Percentiles rank a stretch among this genome's conserved stretches.
These are phyloP conservation scores for Spiromastix sp. DNA, from an alignment of 2,329 filamentous ascomycete genomes.

Conservation along the genomic window DNA sequence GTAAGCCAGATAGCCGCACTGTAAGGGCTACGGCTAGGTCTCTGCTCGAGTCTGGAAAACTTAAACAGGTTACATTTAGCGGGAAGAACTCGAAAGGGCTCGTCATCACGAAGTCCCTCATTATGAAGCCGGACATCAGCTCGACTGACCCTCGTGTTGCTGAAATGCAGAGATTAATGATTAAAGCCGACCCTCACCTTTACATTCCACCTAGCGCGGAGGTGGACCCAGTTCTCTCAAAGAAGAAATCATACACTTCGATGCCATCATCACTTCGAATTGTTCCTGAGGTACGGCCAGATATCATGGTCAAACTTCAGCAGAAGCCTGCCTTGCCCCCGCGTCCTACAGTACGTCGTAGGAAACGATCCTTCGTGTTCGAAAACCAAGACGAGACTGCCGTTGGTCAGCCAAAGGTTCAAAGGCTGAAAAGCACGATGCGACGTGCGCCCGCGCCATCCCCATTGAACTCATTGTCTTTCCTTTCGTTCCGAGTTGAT, in stretches of 20 bases:
- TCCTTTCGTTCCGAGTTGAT: neutral
- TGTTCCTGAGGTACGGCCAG: slow-evolving; percentile 22
- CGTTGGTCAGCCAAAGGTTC: too few relatives aligned
- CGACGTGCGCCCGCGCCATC: slow-evolving; percentile 12
- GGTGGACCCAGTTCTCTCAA: slow-evolving; percentile 22
- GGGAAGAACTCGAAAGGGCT: slow-evolving; percentile 39
- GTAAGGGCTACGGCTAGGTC: slow-evolving; percentile 40
- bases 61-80: slow-evolving; percentile 44
- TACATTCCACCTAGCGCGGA: slow-evolving; percentile 36
- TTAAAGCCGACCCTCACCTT: slow-evolving; percentile 31
- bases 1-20: slow-evolving; percentile 43
- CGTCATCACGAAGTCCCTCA: slow-evolving; percentile 40
- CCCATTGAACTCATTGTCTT: slow-evolving; percentile 13
- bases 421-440: slow-evolving; percentile 22
- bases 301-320: slow-evolving; percentile 26
- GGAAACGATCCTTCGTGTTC: slow-evolving; percentile 4
- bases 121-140: slow-evolving; percentile 37
- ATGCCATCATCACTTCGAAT: too few relatives aligned
- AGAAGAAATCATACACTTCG: slow-evolving; percentile 19
- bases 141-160: slow-evolving; percentile 37
- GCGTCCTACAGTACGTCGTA: slow-evolving; percentile 9
- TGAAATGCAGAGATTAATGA: slow-evolving; percentile 40
- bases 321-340: slow-evolving; percentile 23
- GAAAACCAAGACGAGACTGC: slow-evolving; percentile 9
- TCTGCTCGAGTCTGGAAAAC: slow-evolving; percentile 39